These are phyloP conservation scores for Vishniacozyma victoriae DNA, from an alignment of 768 basidiomycete genomes.

Conservation along the genomic window DNA sequence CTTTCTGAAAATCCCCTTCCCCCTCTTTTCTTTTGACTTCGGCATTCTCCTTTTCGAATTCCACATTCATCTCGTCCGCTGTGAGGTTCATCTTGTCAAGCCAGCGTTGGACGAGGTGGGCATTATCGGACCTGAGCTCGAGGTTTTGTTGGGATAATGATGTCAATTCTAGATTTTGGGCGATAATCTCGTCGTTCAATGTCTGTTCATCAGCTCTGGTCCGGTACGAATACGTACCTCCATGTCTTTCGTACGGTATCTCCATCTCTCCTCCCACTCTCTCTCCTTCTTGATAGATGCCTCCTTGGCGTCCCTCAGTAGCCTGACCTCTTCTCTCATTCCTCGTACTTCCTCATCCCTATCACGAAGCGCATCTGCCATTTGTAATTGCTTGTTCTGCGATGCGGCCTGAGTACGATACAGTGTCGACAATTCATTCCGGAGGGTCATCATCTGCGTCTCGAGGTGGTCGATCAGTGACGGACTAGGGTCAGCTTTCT, in stretches of 20 bases:
- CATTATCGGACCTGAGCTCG: conserved; percentile 85
- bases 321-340: conserved; percentile 72
- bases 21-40: neutral
- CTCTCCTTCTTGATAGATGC: conserved; percentile 66
- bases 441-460: conserved; percentile 82
- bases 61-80: conserved; percentile 92
- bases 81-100: conserved; percentile 88
- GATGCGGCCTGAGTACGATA: conserved; percentile 81
- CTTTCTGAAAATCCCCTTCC: neutral
- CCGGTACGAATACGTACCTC: conserved; percentile 56
- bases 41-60: conserved; percentile 38
- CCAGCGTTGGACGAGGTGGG: conserved; percentile 91
- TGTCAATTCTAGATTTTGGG: conserved; percentile 81
- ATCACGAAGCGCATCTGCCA: conserved; percentile 92
- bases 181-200: conserved; percentile 89
- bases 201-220: conserved; percentile 54
- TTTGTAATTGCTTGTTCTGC: conserved; percentile 87
- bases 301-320: conserved; percentile 67
- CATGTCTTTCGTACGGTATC: conserved; percentile 73
- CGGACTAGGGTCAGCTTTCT: conserved; percentile 40
- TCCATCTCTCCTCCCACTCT: conserved; percentile 59
- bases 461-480: conserved; percentile 89
- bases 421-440: conserved; percentile 85
- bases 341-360: conserved; percentile 81
- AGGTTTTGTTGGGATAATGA: conserved; percentile 83